These are phyloP conservation scores for Rhodomyrtus tomentosa DNA, from an alignment of 345 rosid genomes.

Conservation along the genomic window DNA sequence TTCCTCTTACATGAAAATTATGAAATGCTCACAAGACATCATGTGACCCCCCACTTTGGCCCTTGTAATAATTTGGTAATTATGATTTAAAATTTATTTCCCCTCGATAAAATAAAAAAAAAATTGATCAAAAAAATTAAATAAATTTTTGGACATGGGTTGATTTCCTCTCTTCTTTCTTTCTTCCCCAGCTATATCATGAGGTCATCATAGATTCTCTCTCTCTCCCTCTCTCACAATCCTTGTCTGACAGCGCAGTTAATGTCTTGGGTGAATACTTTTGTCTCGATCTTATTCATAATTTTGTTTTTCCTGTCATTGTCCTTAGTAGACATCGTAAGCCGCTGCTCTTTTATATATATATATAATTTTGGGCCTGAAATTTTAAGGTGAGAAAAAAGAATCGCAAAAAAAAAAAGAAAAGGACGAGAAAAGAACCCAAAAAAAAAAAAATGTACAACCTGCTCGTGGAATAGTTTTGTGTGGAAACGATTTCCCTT, in stretches of 20 bases:
- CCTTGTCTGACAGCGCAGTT: background rate
- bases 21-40: background rate
- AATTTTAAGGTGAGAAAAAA: background rate
- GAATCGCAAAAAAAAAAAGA: rapidly evolving
- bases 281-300: background rate
- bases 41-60: background rate
- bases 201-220: slow-evolving; percentile 7
- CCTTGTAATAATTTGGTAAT: background rate
- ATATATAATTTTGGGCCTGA: background rate
- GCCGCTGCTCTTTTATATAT: background rate
- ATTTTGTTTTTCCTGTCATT: background rate
- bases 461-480: background rate
- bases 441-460: background rate
- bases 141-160: background rate
- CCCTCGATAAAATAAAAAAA: background rate
- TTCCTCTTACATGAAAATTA: background rate
- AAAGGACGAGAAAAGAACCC: too few relatives aligned
- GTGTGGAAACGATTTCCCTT: background rate
- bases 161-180: background rate
- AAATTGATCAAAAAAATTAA: background rate
- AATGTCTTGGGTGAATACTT: background rate
- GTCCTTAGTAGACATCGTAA: background rate
- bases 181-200: slow-evolving; percentile 5
- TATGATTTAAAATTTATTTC: too few relatives aligned
- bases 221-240: background rate